phyloP scores from a whole-genome alignment of 2,329 filamentous ascomycete species.

The Phaeosphaeriaceae sp. region DNA sequence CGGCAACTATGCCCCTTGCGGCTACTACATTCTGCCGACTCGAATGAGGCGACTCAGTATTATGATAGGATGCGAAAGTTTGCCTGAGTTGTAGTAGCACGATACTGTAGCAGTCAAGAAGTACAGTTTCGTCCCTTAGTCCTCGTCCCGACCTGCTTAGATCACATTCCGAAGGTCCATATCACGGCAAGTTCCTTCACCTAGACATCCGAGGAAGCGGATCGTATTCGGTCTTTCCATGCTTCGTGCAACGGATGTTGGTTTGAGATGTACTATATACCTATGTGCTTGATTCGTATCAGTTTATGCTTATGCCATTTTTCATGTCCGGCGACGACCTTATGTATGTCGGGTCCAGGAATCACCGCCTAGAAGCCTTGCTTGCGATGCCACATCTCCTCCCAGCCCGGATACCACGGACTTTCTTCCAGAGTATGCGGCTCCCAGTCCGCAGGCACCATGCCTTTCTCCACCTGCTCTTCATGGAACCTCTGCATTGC shows the following conservation, averaged over 20 bases:
- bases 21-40: too few relatives aligned
- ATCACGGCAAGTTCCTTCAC: neutral
- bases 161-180: neutral
- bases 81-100: neutral
- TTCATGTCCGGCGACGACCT: neutral
- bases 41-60: neutral
- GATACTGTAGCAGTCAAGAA: neutral
- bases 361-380: slow-evolving; percentile 62
- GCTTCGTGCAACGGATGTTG: neutral
- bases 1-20: slow-evolving; percentile 4
- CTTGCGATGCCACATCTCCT: slow-evolving; percentile 72
- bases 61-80: neutral
- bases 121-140: neutral
- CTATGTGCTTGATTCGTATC: neutral
- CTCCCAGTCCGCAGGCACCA: slow-evolving; percentile 69
- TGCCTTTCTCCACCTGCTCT: slow-evolving; percentile 70
- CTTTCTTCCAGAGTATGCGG: slow-evolving; percentile 74
- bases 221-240: neutral
- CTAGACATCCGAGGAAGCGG: neutral
- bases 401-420: slow-evolving; percentile 80
- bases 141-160: neutral
- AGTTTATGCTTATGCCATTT: neutral
- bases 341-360: neutral
- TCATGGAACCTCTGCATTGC: slow-evolving; percentile 67
- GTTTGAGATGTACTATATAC: neutral